Evolutionary conservation across 2,329 filamentous ascomycete genomes (phyloP).

Genomic region (Sclerotinia spermophila): DNA sequence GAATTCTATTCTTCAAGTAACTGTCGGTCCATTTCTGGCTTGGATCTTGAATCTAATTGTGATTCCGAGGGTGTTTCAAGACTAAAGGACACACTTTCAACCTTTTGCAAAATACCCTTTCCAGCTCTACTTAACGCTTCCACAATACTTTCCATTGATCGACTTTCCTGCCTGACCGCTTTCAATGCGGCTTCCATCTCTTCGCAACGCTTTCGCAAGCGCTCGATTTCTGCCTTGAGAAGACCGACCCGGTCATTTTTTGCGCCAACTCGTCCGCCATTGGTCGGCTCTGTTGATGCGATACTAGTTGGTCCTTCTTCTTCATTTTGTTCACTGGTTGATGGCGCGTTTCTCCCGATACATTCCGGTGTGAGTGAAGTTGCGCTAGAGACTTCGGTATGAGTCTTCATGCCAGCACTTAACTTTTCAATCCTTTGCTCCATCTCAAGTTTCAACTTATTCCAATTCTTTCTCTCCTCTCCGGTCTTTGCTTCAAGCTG

Average conservation of each 20-base stretch:
- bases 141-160: conserved; percentile 31
- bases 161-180: conserved; percentile 30
- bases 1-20: neutral
- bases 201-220: conserved; percentile 29
- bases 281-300: conserved; percentile 6
- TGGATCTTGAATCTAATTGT: neutral
- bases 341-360: neutral
- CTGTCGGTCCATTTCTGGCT: neutral
- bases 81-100: conserved; percentile 11
- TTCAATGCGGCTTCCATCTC: conserved; percentile 31
- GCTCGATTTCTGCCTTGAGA: conserved; percentile 31
- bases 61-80: neutral
- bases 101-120: conserved; percentile 15
- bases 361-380: neutral
- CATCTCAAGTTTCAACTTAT: conserved; percentile 30
- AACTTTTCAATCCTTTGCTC: conserved; percentile 32
- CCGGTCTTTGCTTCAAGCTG: conserved; percentile 33
- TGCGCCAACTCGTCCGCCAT: neutral
- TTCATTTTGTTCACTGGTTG: conserved; percentile 17
- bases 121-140: conserved; percentile 28
- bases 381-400: neutral
- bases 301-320: conserved; percentile 19
- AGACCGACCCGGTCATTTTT: conserved; percentile 20
- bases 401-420: conserved; percentile 13
- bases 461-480: conserved; percentile 34